Evolutionary conservation across 1,284 basidiomycete species (phyloP).

Genomic region (Meripilus lineatus): DNA sequence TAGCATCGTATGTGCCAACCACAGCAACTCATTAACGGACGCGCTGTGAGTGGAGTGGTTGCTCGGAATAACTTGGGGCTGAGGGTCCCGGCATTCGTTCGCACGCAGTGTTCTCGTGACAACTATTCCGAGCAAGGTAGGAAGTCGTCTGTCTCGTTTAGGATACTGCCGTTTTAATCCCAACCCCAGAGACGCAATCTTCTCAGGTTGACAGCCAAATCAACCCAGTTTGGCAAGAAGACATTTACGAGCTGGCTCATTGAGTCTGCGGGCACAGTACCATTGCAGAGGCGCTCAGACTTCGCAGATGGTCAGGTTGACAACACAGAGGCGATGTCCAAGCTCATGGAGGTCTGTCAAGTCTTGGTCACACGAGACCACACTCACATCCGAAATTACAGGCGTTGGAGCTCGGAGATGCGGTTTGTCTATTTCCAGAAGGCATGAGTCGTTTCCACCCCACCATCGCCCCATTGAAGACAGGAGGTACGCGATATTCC

Average conservation of each 20-base stretch:
- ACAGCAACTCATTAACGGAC: constrained; percentile 82
- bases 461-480: constrained; percentile 77
- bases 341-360: constrained; percentile 54
- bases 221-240: constrained; percentile 74
- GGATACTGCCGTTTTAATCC: neutral
- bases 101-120: constrained; percentile 57
- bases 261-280: constrained; percentile 80
- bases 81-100: neutral
- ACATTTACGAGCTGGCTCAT: constrained; percentile 89
- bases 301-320: constrained; percentile 48
- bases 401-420: constrained; percentile 75
- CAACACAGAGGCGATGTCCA: constrained; percentile 64
- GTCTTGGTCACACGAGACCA: neutral
- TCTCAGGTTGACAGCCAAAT: constrained; percentile 79
- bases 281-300: constrained; percentile 74
- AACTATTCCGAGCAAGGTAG: constrained; percentile 62
- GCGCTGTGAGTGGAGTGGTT: constrained; percentile 52
- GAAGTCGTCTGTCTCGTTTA: constrained; percentile 8
- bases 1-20: constrained; percentile 74
- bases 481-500: constrained; percentile 53
- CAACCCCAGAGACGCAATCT: constrained; percentile 57
- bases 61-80: neutral
- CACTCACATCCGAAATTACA: constrained; percentile 24
- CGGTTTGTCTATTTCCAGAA: constrained; percentile 79
- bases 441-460: constrained; percentile 82